Percentiles rank a stretch among this genome's conserved stretches.
Conservation (phyloP, 306 rosid genomes). For the Prunus campanulata region DNA sequence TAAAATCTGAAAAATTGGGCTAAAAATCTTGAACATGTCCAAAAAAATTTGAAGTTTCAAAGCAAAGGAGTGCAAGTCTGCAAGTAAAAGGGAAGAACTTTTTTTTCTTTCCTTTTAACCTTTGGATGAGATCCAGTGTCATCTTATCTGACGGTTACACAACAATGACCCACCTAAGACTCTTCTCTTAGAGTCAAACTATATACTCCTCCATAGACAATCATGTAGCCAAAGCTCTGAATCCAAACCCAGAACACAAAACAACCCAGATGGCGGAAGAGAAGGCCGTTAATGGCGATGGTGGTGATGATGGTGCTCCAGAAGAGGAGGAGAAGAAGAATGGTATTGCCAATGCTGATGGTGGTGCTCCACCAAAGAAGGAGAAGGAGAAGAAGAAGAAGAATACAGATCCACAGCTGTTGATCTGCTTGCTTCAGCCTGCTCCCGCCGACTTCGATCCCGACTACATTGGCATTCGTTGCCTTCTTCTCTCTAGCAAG, state of each 20-base stretch:
- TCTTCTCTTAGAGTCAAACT: background rate
- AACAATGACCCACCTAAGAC: too few relatives aligned
- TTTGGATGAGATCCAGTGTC: too few relatives aligned
- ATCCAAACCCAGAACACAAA: background rate
- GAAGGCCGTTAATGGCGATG: background rate
- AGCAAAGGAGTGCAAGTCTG: too few relatives aligned
- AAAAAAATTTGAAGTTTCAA: too few relatives aligned
- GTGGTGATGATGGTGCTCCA: background rate
- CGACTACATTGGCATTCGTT: constrained; percentile 67
- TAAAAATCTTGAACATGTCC: too few relatives aligned
- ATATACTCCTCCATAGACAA: background rate
- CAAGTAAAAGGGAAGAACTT: too few relatives aligned
- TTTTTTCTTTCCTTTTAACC: too few relatives aligned
- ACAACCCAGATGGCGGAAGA: constrained; percentile 6
- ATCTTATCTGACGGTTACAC: too few relatives aligned
- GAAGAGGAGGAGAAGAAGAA: constrained; percentile 12
- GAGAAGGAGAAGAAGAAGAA: constrained; percentile 21
- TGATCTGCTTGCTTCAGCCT: constrained; percentile 80
- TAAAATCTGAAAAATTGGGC: too few relatives aligned
- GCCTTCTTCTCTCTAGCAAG: constrained; percentile 70
- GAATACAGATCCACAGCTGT: constrained; percentile 57
- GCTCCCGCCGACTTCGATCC: constrained; percentile 48
- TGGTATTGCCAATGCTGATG: background rate
- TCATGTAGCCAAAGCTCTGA: background rate
- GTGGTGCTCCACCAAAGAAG: constrained; percentile 11